Conservation (phyloP, 1,284 basidiomycete genomes). For the Coniferiporia sulphurascens region DNA sequence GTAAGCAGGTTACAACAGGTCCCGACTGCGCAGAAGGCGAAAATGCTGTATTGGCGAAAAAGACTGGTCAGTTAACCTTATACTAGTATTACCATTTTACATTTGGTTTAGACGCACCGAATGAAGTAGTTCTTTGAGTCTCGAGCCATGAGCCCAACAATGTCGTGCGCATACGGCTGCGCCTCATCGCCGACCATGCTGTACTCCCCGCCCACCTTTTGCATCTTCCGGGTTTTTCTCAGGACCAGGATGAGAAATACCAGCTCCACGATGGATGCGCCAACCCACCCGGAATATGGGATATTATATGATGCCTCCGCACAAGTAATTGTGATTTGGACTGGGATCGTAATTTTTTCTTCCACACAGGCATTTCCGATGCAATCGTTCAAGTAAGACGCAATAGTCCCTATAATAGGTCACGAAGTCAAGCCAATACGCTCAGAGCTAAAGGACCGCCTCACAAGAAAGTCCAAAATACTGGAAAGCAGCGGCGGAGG, state of each 20-base stretch:
- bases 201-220: neutral
- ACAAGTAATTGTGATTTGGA: neutral
- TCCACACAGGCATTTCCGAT: neutral
- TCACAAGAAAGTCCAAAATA: neutral
- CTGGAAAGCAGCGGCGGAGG: neutral
- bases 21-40: conserved; percentile 3
- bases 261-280: neutral
- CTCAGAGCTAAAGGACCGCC: neutral
- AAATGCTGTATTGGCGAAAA: neutral
- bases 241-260: conserved; percentile 1
- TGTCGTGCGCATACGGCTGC: neutral
- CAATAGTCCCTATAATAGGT: neutral
- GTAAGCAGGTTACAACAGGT: neutral
- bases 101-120: neutral
- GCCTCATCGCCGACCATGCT: neutral
- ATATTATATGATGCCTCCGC: neutral
- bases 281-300: conserved; percentile 2
- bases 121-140: conserved; percentile 11
- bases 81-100: neutral
- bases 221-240: neutral
- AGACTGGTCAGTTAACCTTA: neutral
- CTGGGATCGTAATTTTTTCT: neutral
- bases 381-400: neutral
- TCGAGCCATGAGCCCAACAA: conserved; percentile 2
- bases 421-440: too few relatives aligned